These are phyloP conservation scores for Trichoderma sp. DNA, from an alignment of 2,329 filamentous ascomycete species.

Conservation along the genomic window DNA sequence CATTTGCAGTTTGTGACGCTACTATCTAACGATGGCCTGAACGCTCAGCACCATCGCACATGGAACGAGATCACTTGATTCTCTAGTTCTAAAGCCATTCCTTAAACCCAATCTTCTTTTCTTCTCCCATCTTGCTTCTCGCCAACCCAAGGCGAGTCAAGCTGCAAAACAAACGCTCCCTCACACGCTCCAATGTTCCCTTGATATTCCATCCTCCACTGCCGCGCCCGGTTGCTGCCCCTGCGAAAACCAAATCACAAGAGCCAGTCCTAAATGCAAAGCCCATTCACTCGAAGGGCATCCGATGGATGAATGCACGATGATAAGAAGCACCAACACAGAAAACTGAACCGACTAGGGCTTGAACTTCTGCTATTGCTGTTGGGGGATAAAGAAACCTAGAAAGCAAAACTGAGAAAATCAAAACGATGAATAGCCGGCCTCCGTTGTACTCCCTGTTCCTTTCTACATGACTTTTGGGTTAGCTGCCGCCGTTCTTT, in stretches of 20 bases:
- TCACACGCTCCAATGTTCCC: slow-evolving; percentile 29
- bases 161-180: slow-evolving; percentile 24
- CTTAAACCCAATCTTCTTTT: background rate
- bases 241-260: slow-evolving; percentile 11
- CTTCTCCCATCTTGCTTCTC: background rate
- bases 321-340: slow-evolving; percentile 19
- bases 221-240: slow-evolving; percentile 15
- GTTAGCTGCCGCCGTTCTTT: slow-evolving; percentile 32
- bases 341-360: slow-evolving; percentile 13
- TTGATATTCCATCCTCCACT: slow-evolving; percentile 25
- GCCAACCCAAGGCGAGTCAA: background rate
- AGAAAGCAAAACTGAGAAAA: background rate
- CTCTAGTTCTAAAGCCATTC: slow-evolving; percentile 26
- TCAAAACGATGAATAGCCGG: slow-evolving; percentile 27
- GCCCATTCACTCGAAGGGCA: slow-evolving; percentile 37
- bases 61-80: slow-evolving; percentile 35
- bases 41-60: slow-evolving; percentile 3
- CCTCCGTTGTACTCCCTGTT: slow-evolving; percentile 38
- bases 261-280: slow-evolving; percentile 17
- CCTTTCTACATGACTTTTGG: slow-evolving; percentile 44
- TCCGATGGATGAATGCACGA: slow-evolving; percentile 29
- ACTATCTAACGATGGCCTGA: slow-evolving; percentile 13
- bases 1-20: slow-evolving; percentile 13
- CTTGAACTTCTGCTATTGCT: slow-evolving; percentile 18
- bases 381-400: slow-evolving; percentile 17